Base-by-base conservation (phyloP, 371 early-diverging fungal species). In the Mortierella sp. region DNA sequence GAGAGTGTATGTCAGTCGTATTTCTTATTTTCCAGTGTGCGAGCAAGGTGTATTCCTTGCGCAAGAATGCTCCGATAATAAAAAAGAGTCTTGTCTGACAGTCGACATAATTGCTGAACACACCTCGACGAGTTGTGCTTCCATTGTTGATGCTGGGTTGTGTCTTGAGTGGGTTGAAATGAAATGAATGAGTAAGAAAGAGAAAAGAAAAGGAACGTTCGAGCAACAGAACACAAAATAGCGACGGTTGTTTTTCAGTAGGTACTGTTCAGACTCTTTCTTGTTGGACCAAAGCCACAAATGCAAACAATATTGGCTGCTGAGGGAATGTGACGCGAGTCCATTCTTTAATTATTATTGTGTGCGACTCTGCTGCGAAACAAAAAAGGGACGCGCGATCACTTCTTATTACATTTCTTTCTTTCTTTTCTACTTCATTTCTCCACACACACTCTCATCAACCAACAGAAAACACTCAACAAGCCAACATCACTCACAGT, bases 81-180 rank as follows among this genome's bases (percentile, higher is more conserved):
- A 4, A 31, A 31, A 63, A 21, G 38, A 44, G 34, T 28, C 63
- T 31, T 28, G 44, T 31, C 8, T n/a, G 3, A n/a, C 3, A 10
- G 57, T 24, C 21, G 54, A 2, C 24, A n/a, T n/a, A 5, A 9
- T 55, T 55, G n/a, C 7, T 28, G 48, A 19, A 63, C 55, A 31
- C 65, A 85, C 86, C 80, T 85, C 86, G 38, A 71, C 75, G 47
- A 85, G 81, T 77, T 85, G 86, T 50, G 86, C 73, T 71, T 79
- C 86, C 86, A 85, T 85, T 72, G 70, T 72, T 45, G 44, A 57
- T 68, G 72, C 21, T 16, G 48, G 3, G 55, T 28, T 47, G 77
- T 34, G 31, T 28, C 52, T 31, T 47, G 57, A 42, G 50, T 48
- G 14, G 55, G 9, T 48, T n/a, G 70, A 65, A 84, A 38, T 52